Base-by-base conservation (phyloP, 2,329 filamentous ascomycete genomes). In the Cercospora canescens region DNA sequence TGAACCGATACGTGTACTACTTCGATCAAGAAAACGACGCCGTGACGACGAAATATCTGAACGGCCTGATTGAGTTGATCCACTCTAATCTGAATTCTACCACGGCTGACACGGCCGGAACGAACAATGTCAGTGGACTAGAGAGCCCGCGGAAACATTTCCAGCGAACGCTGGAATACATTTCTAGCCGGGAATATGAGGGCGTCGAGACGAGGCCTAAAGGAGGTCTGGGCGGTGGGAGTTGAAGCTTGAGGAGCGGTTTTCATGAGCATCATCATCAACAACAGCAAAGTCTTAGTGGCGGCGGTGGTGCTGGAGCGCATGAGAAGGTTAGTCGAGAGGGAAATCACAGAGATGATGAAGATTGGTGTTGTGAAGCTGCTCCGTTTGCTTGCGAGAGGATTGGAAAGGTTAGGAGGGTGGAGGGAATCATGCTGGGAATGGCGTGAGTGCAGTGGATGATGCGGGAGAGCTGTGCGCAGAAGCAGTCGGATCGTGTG, bases 1-100 rank as follows among this genome's bases (percentile, higher is more conserved):
- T 99, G 63, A 97, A 99, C 79, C 89, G 95, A 79, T 99, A 99
- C 78, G 94, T 98, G 61, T 99, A 99, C 80, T 99, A 98, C 83
- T 99, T 97, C 82, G 95, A 99, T 79, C 94, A 99, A 79, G 93
- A 97, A 77, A 99, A 99, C 80, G 95, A 99, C 81, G 94, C 94
- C 71, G 95, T 99, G 41, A 99, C 95, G 5, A 97, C 91, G 2
- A 98, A 98, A 81, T 99, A 98, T 78, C 87, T 99, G 69, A 99
- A 99, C 76, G 95, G 95, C 3, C 88, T 99, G 59, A 98, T 99
- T 76, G 95, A 99, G 81, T 88, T 99, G 69, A 98, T 99, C 76
- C 94, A 99, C 80, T 97, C 93, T 24, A 99, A 99, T 77, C 85
- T 99, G 34, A 90, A 90, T 71, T 93, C 91, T 64, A 62, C 60